These are phyloP conservation scores for Fagopyrum homotropicum DNA, from an alignment of 148 eudicot genomes.

Conservation along the genomic window DNA sequence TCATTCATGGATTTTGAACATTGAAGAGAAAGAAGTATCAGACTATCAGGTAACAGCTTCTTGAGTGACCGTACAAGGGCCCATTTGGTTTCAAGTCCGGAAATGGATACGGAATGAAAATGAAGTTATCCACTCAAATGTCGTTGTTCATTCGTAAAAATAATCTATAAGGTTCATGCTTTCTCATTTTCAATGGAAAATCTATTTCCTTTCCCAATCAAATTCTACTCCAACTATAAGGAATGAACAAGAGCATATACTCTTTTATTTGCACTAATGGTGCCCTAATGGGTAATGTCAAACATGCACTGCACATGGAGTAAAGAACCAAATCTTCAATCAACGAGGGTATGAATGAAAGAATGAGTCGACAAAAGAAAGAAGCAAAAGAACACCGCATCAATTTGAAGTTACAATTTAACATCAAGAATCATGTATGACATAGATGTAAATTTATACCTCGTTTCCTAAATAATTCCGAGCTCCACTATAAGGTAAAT, in stretches of 20 bases:
- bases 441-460: conserved; percentile 20
- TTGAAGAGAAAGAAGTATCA: neutral
- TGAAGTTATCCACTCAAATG: too few species aligned
- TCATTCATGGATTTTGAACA: neutral
- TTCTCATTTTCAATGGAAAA: too few species aligned
- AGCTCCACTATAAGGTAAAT: conserved; percentile 17
- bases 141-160: too few species aligned
- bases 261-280: neutral
- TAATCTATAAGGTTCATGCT: too few species aligned
- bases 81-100: too few species aligned
- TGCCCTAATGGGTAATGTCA: too few species aligned
- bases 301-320: too few species aligned
- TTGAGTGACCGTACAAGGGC: neutral
- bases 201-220: too few species aligned
- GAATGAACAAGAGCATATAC: neutral
- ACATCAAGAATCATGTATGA: neutral
- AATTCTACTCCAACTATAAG: too few species aligned
- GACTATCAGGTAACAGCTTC: neutral
- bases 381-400: neutral
- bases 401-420: neutral
- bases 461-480: conserved; percentile 19
- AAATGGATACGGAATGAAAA: too few species aligned
- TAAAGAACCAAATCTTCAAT: neutral
- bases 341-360: neutral
- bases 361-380: neutral